Conservation (phyloP, 305 asterid genomes). For the Coffea humblotiana region DNA sequence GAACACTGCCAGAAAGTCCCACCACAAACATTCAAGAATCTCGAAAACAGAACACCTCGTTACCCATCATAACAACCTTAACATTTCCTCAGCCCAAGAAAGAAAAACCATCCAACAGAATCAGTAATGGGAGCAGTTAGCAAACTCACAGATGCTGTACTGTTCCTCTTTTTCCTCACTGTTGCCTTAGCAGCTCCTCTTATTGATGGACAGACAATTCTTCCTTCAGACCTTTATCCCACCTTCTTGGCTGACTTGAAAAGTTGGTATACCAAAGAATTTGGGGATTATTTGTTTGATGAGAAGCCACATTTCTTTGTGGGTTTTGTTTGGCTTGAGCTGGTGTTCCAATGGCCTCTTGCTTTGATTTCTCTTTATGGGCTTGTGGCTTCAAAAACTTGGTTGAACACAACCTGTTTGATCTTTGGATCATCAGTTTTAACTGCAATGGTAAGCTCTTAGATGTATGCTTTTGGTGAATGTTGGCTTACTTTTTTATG, state of each 20-base stretch:
- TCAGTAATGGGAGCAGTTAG: constrained; percentile 46
- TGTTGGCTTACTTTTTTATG: background rate
- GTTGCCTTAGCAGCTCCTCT: constrained; percentile 74
- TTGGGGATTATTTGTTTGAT: constrained; percentile 61
- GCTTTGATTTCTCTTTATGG: constrained; percentile 57
- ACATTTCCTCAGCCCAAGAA: background rate
- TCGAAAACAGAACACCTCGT: background rate
- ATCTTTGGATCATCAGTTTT: constrained; percentile 69
- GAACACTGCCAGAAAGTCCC: background rate
- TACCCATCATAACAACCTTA: background rate
- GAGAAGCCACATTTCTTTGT: constrained; percentile 89
- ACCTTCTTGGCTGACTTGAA: constrained; percentile 61
- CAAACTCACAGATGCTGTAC: constrained; percentile 52
- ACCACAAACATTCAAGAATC: background rate
- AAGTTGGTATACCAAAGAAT: constrained; percentile 61
- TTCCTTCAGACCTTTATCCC: constrained; percentile 70
- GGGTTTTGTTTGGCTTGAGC: constrained; percentile 78
- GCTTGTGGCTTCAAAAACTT: constrained; percentile 63
- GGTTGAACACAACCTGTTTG: constrained; percentile 85
- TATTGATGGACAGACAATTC: constrained; percentile 66
- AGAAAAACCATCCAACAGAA: background rate
- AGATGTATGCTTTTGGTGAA: background rate
- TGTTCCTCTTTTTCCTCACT: constrained; percentile 61
- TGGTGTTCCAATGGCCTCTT: constrained; percentile 85
- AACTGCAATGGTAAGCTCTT: constrained; percentile 55